Percentiles rank a stretch among this genome's conserved stretches.
Evolutionary conservation across 257 asterid genomes (phyloP).

Genomic region (Nicotiana noctiflora): DNA sequence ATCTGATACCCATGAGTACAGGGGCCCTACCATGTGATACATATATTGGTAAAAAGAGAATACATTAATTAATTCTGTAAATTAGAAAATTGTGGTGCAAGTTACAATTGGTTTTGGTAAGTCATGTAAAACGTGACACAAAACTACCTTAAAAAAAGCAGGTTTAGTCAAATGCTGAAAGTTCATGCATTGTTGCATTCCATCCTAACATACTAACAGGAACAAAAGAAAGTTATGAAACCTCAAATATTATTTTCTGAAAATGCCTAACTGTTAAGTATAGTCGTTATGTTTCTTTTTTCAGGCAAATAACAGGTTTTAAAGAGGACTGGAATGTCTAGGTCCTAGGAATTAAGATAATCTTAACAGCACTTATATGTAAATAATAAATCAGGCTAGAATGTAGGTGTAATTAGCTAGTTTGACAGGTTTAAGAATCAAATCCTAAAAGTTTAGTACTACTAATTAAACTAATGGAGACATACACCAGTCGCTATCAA

Average conservation of each 20-base stretch:
- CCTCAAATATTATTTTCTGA: no score
- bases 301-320: not conserved
- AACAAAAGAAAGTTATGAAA: no score
- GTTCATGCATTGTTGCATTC: not conserved
- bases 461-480: not conserved
- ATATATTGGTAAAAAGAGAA: not conserved
- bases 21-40: not conserved
- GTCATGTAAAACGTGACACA: not conserved
- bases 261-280: not conserved
- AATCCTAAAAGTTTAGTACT: not conserved
- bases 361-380: not conserved
- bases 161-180: not conserved
- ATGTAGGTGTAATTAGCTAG: not conserved
- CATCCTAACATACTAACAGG: no score
- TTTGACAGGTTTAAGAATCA: not conserved
- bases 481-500: not conserved
- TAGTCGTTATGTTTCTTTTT: not conserved
- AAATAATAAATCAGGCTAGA: not conserved
- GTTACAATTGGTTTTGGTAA: not conserved
- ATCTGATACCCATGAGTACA: not conserved
- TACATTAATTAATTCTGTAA: not conserved
- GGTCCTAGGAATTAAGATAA: not conserved
- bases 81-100: not conserved
- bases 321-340: not conserved
- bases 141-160: not conserved